Conservation (phyloP, 2,329 filamentous ascomycete genomes). For the Sporothrix schenckii region DNA sequence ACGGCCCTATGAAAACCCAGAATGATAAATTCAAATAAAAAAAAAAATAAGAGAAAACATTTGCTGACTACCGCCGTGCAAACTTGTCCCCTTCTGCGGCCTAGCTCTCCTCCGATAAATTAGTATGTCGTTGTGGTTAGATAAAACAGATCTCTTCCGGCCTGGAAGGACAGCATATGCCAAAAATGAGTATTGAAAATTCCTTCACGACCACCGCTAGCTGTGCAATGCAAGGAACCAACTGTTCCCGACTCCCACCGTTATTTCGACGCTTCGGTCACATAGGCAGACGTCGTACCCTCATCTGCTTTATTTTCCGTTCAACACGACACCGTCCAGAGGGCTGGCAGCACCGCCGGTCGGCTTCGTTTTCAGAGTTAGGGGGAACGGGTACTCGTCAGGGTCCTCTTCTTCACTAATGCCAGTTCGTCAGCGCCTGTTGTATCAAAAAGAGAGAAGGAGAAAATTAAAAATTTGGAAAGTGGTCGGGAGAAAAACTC, state of each 20-base stretch:
- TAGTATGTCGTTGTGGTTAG: slow-evolving; percentile 20
- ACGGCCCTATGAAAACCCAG: slow-evolving; percentile 5
- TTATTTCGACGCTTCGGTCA: background rate
- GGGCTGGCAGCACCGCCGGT: slow-evolving; percentile 48
- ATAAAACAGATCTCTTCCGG: background rate
- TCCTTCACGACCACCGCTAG: background rate
- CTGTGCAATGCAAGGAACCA: background rate
- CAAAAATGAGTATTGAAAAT: background rate
- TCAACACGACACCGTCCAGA: slow-evolving; percentile 49
- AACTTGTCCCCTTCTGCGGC: background rate
- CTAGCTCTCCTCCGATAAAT: background rate
- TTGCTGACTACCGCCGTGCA: background rate
- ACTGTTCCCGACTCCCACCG: background rate
- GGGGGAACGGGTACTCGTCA: slow-evolving; percentile 66
- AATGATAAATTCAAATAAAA: background rate
- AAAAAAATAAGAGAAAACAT: background rate
- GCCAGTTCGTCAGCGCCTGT: slow-evolving; percentile 41
- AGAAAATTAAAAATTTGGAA: too few species aligned
- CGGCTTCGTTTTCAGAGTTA: slow-evolving; percentile 60
- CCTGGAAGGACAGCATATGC: slow-evolving; percentile 21
- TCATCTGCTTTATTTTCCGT: slow-evolving; percentile 44
- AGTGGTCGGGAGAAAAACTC: slow-evolving; percentile 53
- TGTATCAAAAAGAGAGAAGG: slow-evolving; percentile 16
- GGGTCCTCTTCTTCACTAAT: slow-evolving; percentile 87
- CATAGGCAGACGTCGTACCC: too few species aligned